phyloP scores from a whole-genome alignment of 129 eudicot species.

The Chrysanthemum makinoi region DNA sequence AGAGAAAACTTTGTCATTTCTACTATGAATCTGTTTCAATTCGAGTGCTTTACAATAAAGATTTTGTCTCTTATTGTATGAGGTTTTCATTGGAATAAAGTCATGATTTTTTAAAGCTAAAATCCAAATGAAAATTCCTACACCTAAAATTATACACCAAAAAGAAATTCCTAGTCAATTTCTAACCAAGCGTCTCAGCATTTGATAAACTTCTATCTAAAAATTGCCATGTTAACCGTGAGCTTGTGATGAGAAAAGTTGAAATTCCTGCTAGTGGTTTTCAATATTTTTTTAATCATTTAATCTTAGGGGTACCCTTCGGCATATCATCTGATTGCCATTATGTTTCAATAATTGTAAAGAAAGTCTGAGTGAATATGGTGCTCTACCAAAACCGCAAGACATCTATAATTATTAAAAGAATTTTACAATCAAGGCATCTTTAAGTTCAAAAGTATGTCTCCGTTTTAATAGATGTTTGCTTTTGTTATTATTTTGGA shows the following conservation, averaged over 20 bases:
- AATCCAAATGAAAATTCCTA: neutral
- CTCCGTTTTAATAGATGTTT: no score
- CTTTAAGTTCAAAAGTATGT: no score
- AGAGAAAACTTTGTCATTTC: neutral
- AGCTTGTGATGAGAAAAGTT: neutral
- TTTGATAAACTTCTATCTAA: neutral
- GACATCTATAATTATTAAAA: neutral
- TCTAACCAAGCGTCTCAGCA: neutral
- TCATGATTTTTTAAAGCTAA: neutral
- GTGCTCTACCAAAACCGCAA: neutral
- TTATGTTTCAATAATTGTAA: neutral
- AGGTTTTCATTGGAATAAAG: neutral
- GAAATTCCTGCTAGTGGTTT: neutral
- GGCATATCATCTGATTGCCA: neutral
- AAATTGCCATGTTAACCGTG: neutral
- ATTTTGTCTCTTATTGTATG: neutral
- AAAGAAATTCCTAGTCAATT: neutral
- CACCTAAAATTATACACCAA: neutral
- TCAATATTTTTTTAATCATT: neutral
- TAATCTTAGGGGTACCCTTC: neutral
- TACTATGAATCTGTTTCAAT: no score
- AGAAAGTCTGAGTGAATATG: neutral
- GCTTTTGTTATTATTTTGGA: no score
- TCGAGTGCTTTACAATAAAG: neutral
- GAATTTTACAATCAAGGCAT: neutral